phyloP scores from a whole-genome alignment of 2,329 filamentous ascomycete species.

The Cytospora leucostoma region DNA sequence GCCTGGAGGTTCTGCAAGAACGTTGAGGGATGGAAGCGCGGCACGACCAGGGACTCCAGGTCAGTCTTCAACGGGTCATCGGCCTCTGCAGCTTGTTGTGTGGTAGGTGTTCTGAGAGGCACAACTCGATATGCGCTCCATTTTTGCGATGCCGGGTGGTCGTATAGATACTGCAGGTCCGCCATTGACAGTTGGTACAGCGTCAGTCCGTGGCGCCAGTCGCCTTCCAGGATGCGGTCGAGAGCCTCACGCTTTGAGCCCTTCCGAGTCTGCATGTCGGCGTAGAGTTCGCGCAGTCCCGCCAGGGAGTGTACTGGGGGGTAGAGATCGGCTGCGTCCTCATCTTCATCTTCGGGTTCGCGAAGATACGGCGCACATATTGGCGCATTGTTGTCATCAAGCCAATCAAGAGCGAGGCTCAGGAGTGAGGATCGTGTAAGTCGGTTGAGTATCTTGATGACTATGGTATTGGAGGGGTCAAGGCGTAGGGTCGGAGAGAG shows the following conservation, averaged over 20 bases:
- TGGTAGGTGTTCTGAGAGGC: conserved; percentile 46
- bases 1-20: conserved; percentile 76
- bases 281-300: conserved; percentile 67
- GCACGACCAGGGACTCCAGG: conserved; percentile 53
- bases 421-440: conserved; percentile 73
- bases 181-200: conserved; percentile 69
- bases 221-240: conserved; percentile 65
- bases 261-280: conserved; percentile 58
- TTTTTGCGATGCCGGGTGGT: conserved; percentile 63
- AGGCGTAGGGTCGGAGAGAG: conserved; percentile 72
- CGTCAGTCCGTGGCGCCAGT: conserved; percentile 66
- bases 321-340: conserved; percentile 64
- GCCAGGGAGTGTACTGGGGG: conserved; percentile 65
- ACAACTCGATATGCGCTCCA: conserved; percentile 65
- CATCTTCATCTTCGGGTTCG: conserved; percentile 45
- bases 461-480: conserved; percentile 62
- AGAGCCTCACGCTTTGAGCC: conserved; percentile 65
- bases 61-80: conserved; percentile 46
- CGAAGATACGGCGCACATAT: conserved; percentile 62
- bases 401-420: conserved; percentile 74
- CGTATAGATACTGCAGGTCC: conserved; percentile 67
- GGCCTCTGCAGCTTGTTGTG: conserved; percentile 37
- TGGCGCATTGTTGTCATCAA: conserved; percentile 64
- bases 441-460: conserved; percentile 67
- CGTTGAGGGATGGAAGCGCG: conserved; percentile 77